These are phyloP conservation scores for Brassica cretica DNA, from an alignment of 345 rosid genomes.

Conservation along the genomic window DNA sequence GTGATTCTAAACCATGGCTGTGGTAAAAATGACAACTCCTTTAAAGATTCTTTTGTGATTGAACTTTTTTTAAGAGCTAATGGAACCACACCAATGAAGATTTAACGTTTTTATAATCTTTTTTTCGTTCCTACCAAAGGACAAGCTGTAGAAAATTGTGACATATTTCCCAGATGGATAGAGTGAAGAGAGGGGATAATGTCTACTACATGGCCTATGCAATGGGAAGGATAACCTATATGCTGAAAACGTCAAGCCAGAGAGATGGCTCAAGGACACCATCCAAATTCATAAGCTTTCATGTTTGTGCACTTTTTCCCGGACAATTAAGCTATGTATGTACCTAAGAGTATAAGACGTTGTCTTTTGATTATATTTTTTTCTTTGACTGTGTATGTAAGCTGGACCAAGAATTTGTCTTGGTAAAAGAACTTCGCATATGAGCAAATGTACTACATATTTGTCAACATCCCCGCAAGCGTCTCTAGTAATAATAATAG, in stretches of 20 bases:
- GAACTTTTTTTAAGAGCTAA: neutral
- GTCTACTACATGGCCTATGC: conserved; percentile 59
- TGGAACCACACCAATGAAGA: neutral
- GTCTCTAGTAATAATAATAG: too few relatives aligned
- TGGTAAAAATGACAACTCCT: conserved; percentile 39
- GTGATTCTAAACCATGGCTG: neutral
- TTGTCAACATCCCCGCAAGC: conserved; percentile 3
- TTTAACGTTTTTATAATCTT: neutral
- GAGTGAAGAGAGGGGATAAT: conserved; percentile 62
- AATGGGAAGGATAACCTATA: conserved; percentile 72
- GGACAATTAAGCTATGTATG: neutral
- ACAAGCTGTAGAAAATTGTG: conserved; percentile 59
- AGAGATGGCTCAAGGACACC: conserved; percentile 74
- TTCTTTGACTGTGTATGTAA: conserved; percentile 38
- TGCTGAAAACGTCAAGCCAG: conserved; percentile 65
- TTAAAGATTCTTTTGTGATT: neutral
- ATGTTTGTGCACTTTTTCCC: conserved; percentile 37
- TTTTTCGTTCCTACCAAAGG: conserved; percentile 36
- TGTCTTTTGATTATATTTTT: conserved; percentile 1
- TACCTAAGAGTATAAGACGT: neutral
- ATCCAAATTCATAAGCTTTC: conserved; percentile 70
- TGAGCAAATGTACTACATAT: conserved; percentile 56
- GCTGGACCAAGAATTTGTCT: conserved; percentile 80
- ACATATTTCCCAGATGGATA: conserved; percentile 67
- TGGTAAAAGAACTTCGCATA: conserved; percentile 74